These are phyloP conservation scores for Cutaneotrichosporon dermatis DNA, from an alignment of 1,284 basidiomycete genomes.

Conservation along the genomic window DNA sequence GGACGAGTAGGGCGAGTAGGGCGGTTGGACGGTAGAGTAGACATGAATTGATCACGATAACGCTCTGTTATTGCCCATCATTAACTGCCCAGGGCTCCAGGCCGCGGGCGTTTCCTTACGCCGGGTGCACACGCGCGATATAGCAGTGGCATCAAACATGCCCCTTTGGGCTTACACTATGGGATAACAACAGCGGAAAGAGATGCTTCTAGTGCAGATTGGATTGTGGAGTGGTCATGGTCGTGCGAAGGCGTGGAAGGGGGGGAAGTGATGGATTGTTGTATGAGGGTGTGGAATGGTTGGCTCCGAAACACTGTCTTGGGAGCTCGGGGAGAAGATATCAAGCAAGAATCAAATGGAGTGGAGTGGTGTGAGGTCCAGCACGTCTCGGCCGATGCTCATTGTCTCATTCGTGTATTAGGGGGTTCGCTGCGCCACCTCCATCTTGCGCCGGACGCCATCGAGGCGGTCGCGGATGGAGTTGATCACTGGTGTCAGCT, in stretches of 20 bases:
- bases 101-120: too few relatives aligned
- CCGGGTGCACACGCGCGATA: neutral
- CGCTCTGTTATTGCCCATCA: too few relatives aligned
- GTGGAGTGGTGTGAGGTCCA: too few relatives aligned
- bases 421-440: neutral
- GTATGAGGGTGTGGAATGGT: neutral
- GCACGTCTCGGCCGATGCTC: too few relatives aligned
- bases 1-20: conserved; percentile 4
- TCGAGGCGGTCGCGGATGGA: conserved; percentile 20
- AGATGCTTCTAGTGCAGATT: conserved; percentile 1
- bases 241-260: neutral
- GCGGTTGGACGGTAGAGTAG: too few relatives aligned
- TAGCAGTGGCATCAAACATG: conserved; percentile 3
- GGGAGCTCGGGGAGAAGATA: too few relatives aligned
- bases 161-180: neutral
- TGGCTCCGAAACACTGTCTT: too few relatives aligned
- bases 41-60: too few relatives aligned
- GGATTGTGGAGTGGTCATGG: neutral
- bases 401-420: neutral
- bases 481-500: conserved; percentile 11
- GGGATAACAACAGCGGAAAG: conserved; percentile 3
- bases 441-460: conserved; percentile 20
- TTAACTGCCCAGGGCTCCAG: too few relatives aligned
- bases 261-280: neutral
- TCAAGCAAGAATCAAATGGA: too few relatives aligned